Conservation (phyloP, 75 land plant species). For the Azolla pinnata region DNA sequence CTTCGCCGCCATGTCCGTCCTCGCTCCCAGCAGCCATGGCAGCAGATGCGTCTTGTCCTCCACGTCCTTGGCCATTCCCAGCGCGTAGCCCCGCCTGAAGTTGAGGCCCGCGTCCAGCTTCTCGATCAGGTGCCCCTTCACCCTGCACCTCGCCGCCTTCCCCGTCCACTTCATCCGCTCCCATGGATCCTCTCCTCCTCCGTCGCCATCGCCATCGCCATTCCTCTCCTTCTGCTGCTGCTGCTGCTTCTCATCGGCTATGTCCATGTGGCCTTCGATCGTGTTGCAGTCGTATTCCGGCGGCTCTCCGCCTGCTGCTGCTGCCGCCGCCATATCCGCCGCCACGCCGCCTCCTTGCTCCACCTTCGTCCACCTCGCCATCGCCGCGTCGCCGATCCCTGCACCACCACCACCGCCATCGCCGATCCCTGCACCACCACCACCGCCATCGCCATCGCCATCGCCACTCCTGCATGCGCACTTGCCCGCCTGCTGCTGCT, state of each 20-base stretch:
- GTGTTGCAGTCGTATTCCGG: too few species aligned
- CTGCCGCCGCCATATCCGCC: too few species aligned
- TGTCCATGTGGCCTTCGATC: not conserved
- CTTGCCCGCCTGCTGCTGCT: not conserved
- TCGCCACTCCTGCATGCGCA: too few species aligned
- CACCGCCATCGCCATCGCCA: not conserved
- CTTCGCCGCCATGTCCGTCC: conserved; percentile 10
- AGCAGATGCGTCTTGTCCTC: conserved; percentile 29
- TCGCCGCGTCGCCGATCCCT: not conserved
- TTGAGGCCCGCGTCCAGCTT: conserved; percentile 18
- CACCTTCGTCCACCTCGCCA: too few species aligned
- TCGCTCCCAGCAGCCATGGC: conserved; percentile 25
- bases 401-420: not conserved
- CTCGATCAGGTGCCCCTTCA: conserved; percentile 31
- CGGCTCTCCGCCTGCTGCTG: too few species aligned
- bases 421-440: not conserved
- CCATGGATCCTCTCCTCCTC: conserved; percentile 15
- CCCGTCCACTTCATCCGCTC: conserved; percentile 35
- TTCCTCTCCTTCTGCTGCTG: not conserved
- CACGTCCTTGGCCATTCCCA: conserved; percentile 10
- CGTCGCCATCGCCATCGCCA: not conserved
- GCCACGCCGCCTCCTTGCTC: too few species aligned
- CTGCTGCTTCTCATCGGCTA: not conserved
- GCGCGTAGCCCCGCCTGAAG: conserved; percentile 25
- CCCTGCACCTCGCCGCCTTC: conserved; percentile 19